Base-by-base conservation (phyloP, 148 eudicot species). In the Rhododendron kiyosumense region DNA sequence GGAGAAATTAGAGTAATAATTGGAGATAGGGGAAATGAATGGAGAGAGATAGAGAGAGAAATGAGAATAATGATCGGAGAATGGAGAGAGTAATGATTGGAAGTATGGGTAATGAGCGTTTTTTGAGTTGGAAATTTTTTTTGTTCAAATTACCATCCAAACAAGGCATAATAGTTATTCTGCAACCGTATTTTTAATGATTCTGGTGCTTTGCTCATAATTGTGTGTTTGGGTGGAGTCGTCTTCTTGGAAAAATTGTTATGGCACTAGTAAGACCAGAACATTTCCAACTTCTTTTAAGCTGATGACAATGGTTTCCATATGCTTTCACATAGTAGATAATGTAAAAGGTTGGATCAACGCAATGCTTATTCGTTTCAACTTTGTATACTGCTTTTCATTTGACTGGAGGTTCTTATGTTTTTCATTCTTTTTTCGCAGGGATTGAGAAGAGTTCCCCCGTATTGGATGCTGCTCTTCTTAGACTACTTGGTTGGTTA, bases 381-480 rank as follows among this genome's bases (percentile, higher is more conserved):
- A 61, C 86, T 41, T n/a, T 78, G 54, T 43, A 57, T 38, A n/a
- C 46, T 75, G 43, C 67, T 51, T 52, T 71, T 75, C 69, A 34
- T 49, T 84, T 83, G 38, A 59, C 48, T 14, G 13, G 75, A n/a
- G 49, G 14, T 28, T 83, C 63, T 65, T 24, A 41, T 32, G 24
- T 15, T 46, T 28, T 83, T 78, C 78, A 28, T 78, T 11, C 28
- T 76, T 88, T 78, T 61, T 78, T 69, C 51, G 48, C 81, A 97
- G 99, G 98, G 81, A 86, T 94, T 77, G 99, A 97, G 90, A 94
- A 94, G 89, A 92, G 90, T 80, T 93, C 94, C 63, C 94, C 94
- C 1, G 76, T 92, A 61, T 87, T 97, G 84, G 98, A 97, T 87
- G 89, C 93, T 71, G 98, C 93, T 83, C 99, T 94, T 78, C 99